A percentile compares a stretch with the other conserved stretches of the same genome.
Evolutionary conservation across 2,329 filamentous ascomycete genomes (phyloP).

Genomic region (Phaeosphaeriaceae sp.): DNA sequence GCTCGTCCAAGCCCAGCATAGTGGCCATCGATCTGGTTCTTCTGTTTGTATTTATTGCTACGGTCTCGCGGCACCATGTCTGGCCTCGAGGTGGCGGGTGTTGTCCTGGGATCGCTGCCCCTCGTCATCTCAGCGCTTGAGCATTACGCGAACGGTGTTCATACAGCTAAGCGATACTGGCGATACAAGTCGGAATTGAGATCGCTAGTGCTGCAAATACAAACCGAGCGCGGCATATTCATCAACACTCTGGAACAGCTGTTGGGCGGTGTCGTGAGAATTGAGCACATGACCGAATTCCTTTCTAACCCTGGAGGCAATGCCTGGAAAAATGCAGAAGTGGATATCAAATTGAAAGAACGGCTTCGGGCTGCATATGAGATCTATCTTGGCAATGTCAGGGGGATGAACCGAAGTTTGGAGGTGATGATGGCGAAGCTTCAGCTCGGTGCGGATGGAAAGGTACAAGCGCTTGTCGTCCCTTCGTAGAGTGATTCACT

Average conservation of each 20-base stretch:
- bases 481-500: background rate
- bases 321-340: conserved; percentile 16
- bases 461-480: conserved; percentile 15
- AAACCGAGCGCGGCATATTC: conserved; percentile 34
- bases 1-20: background rate
- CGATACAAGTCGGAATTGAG: conserved; percentile 27
- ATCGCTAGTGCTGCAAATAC: conserved; percentile 23
- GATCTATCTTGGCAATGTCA: conserved; percentile 21
- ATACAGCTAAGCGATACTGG: conserved; percentile 31
- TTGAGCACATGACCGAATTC: conserved; percentile 25
- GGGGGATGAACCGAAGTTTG: conserved; percentile 20
- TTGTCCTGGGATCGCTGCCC: conserved; percentile 39
- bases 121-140: conserved; percentile 38
- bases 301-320: conserved; percentile 16
- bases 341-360: conserved; percentile 15
- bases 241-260: conserved; percentile 34
- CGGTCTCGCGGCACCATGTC: conserved; percentile 20
- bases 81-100: conserved; percentile 39
- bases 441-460: conserved; percentile 21
- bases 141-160: conserved; percentile 34
- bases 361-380: conserved; percentile 15
- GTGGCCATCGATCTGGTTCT: background rate
- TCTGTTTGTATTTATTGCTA: background rate
- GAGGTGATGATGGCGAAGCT: conserved; percentile 26
- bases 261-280: conserved; percentile 24